Evolutionary conservation across 768 basidiomycete species (phyloP).

Genomic region (Mycena metata): DNA sequence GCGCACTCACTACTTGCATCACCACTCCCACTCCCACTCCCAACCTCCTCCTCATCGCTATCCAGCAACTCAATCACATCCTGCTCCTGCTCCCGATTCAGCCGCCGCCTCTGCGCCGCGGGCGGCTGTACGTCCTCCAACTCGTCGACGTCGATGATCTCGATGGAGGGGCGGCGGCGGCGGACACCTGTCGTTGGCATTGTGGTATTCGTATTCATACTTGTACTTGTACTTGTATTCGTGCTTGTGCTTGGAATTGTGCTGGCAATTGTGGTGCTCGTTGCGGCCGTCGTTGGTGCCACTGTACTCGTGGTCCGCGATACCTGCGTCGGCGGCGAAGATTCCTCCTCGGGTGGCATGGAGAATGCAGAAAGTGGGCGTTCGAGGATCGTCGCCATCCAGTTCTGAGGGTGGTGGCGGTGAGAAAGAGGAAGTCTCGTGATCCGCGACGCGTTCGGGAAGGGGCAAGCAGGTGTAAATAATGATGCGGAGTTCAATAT

Average conservation of each 20-base stretch:
- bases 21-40: neutral
- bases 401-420: slow-evolving; percentile 1
- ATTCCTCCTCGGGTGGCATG: no score
- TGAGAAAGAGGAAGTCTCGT: neutral
- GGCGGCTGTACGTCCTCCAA: slow-evolving; percentile 24
- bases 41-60: slow-evolving; percentile 33
- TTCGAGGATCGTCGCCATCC: slow-evolving; percentile 33
- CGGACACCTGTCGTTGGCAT: slow-evolving; percentile 29
- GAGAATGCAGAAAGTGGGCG: neutral
- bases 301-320: no score
- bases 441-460: neutral
- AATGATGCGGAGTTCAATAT: no score
- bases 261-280: no score
- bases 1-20: slow-evolving; percentile 15
- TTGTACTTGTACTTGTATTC: no score
- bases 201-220: no score
- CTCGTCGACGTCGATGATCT: slow-evolving; percentile 32
- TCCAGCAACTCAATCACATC: slow-evolving; percentile 37
- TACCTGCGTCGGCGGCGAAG: no score
- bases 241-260: no score
- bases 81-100: neutral
- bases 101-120: slow-evolving; percentile 24
- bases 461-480: neutral
- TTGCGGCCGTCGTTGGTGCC: no score
- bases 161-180: slow-evolving; percentile 13